phyloP scores from a whole-genome alignment of 352 stramenopile genomes.

The Aphanomyces astaci region DNA sequence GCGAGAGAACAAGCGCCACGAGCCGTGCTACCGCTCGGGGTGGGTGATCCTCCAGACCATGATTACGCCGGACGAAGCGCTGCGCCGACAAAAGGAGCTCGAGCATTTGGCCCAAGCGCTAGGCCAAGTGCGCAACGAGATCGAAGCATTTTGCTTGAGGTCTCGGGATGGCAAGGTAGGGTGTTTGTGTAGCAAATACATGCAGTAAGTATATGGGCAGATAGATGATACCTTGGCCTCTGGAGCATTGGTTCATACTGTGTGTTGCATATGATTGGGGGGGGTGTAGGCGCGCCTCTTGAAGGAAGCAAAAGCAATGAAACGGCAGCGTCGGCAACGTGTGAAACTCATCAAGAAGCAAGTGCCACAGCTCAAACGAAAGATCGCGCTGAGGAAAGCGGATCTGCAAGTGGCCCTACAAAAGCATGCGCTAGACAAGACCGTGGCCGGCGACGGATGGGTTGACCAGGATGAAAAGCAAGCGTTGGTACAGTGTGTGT shows the following conservation, averaged over 20 bases:
- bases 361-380: slow-evolving; percentile 37
- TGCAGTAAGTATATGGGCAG: no score
- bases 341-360: slow-evolving; percentile 61
- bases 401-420: slow-evolving; percentile 6
- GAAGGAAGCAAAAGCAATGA: slow-evolving; percentile 19
- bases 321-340: slow-evolving; percentile 29
- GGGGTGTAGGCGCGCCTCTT: slow-evolving; percentile 2
- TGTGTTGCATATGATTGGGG: no score
- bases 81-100: slow-evolving; percentile 41
- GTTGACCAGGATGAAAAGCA: slow-evolving; percentile 6
- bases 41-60: slow-evolving; percentile 59
- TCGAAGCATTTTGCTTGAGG: slow-evolving; percentile 49
- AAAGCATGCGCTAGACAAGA: slow-evolving; percentile 19
- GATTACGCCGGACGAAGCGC: slow-evolving; percentile 49
- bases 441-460: slow-evolving; percentile 11
- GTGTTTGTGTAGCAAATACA: no score
- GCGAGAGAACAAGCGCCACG: slow-evolving; percentile 58
- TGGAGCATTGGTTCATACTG: no score
- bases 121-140: slow-evolving; percentile 42
- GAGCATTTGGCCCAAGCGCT: slow-evolving; percentile 37
- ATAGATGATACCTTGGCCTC: no score
- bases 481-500: slow-evolving; percentile 10
- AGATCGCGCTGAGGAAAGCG: slow-evolving; percentile 3
- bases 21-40: slow-evolving; percentile 45
- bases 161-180: slow-evolving; percentile 20